A percentile compares a stretch with the other conserved stretches of the same genome.
Evolutionary conservation across 139 green algal species (phyloP).

Genomic region (Asterochloris erici): DNA sequence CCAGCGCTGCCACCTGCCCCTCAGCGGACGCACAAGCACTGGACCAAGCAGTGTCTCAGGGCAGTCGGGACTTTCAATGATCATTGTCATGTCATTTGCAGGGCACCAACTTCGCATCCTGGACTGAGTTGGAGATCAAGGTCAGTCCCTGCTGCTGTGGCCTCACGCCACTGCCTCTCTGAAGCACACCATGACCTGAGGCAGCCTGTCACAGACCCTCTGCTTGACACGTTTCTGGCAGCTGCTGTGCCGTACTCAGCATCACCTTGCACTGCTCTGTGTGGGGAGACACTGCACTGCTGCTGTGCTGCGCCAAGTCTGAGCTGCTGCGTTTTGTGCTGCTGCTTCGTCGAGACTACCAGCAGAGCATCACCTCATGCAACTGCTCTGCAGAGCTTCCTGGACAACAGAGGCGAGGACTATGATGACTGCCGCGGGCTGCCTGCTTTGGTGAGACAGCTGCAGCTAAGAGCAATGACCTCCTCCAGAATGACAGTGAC

Average conservation of each 20-base stretch:
- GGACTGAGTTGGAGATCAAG: slow-evolving; percentile 61
- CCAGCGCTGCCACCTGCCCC: too few relatives aligned
- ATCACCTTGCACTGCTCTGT: neutral
- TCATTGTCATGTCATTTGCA: neutral
- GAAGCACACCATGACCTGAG: too few relatives aligned
- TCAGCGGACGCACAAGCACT: too few relatives aligned
- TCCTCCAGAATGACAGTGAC: too few relatives aligned
- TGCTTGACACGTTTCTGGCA: neutral
- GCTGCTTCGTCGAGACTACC: neutral
- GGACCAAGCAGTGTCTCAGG: neutral
- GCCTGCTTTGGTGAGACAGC: slow-evolving; percentile 41
- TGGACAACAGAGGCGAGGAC: slow-evolving; percentile 75
- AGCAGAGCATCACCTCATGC: too few relatives aligned
- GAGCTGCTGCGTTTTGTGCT: too few relatives aligned
- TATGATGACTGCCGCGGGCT: slow-evolving; percentile 59
- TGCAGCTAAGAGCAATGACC: too few relatives aligned
- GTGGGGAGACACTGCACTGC: too few relatives aligned
- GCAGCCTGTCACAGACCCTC: too few relatives aligned
- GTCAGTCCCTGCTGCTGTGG: slow-evolving; percentile 8
- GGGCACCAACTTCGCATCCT: slow-evolving; percentile 58
- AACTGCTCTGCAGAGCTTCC: slow-evolving; percentile 38
- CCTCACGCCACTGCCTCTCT: too few relatives aligned
- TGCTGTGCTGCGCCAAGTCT: too few relatives aligned
- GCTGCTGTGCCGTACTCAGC: neutral
- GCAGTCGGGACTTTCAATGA: neutral